phyloP scores from a whole-genome alignment of 139 green algal species.

The Klebsormidium nitens region DNA sequence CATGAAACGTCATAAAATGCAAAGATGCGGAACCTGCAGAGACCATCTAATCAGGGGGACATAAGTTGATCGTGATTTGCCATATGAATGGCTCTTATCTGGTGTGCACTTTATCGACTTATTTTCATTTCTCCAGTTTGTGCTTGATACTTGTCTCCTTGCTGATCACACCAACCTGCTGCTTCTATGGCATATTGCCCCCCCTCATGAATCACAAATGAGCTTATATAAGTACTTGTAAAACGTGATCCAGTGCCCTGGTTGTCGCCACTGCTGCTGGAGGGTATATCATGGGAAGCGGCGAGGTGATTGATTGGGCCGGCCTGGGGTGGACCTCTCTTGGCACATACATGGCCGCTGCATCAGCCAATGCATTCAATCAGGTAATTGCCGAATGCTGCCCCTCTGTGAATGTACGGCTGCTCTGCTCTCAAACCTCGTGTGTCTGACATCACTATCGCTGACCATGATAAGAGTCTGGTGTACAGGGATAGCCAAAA shows the following conservation, averaged over 20 bases:
- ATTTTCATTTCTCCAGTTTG: background rate
- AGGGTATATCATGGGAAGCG: constrained; percentile 80
- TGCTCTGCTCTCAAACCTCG: too few relatives aligned
- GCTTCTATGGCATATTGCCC: background rate
- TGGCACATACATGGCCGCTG: constrained; percentile 77
- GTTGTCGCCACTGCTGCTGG: constrained; percentile 79
- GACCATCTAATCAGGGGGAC: background rate
- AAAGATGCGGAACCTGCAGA: too few relatives aligned
- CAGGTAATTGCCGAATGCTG: too few relatives aligned
- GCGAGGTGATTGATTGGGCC: constrained; percentile 60
- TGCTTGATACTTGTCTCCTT: constrained; percentile 1
- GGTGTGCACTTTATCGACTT: background rate
- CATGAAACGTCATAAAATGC: background rate
- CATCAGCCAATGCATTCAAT: constrained; percentile 93
- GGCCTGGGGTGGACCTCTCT: constrained; percentile 71
- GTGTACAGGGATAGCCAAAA: too few relatives aligned
- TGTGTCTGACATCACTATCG: too few relatives aligned
- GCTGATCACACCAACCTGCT: background rate
- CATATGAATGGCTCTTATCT: background rate
- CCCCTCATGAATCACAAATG: too few relatives aligned
- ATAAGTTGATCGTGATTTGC: background rate
- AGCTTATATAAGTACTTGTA: too few relatives aligned
- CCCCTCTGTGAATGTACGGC: too few relatives aligned
- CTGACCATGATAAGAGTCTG: too few relatives aligned
- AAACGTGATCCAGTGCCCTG: constrained; percentile 67